Conservation (phyloP, 164 flowering plant species). For the Cinnamomum micranthum region DNA sequence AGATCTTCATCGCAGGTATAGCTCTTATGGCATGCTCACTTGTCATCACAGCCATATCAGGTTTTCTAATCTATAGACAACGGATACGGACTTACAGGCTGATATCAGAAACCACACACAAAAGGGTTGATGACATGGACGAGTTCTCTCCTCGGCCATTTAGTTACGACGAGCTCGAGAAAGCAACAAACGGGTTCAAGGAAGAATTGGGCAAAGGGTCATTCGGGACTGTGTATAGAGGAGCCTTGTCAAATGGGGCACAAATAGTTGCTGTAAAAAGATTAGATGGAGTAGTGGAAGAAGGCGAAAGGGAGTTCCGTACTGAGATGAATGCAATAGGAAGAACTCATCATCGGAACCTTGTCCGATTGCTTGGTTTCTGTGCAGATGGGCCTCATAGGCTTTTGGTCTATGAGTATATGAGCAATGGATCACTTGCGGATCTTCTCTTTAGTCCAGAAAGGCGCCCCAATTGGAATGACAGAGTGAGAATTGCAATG, state of each 20-base stretch:
- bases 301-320: constrained; percentile 17
- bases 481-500: constrained; percentile 13
- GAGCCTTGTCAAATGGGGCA: neutral
- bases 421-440: constrained; percentile 19
- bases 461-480: constrained; percentile 12
- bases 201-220: constrained; percentile 6
- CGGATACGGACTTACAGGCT: no score
- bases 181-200: constrained; percentile 11
- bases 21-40: neutral
- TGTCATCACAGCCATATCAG: neutral
- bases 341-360: constrained; percentile 5
- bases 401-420: constrained; percentile 22
- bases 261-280: constrained; percentile 17
- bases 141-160: neutral
- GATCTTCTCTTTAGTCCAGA: constrained; percentile 9
- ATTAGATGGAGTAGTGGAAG: constrained; percentile 11
- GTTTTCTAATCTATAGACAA: neutral
- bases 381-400: constrained; percentile 19
- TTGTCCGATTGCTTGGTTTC: constrained; percentile 8
- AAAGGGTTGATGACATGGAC: no score
- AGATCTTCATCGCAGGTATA: neutral
- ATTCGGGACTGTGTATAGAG: constrained; percentile 11
- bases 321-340: constrained; percentile 3
- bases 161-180: constrained; percentile 6
- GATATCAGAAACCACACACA: no score